A percentile compares a stretch with the other conserved stretches of the same genome.
These are phyloP conservation scores for Beauveria bassiana DNA, from an alignment of 2,329 filamentous ascomycete genomes.

Conservation along the genomic window DNA sequence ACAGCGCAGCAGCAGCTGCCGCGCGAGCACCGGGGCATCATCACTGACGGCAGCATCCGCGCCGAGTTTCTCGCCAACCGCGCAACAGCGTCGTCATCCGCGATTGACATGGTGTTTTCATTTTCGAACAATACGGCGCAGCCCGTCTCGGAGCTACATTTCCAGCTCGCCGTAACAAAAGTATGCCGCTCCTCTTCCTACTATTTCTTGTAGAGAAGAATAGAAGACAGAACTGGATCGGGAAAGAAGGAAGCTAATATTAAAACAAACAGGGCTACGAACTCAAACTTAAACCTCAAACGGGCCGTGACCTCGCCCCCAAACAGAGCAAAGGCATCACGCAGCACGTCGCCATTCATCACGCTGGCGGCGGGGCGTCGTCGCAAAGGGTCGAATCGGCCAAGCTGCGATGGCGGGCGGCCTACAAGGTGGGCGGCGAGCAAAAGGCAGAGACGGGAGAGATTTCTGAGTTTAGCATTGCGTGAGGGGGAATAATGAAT, in stretches of 20 bases:
- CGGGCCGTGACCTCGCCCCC: conserved; percentile 66
- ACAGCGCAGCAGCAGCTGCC: conserved; percentile 42
- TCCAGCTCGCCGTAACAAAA: conserved; percentile 90
- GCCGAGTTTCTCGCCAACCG: conserved; percentile 67
- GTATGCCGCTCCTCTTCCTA: conserved; percentile 33
- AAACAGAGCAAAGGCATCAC: conserved; percentile 68
- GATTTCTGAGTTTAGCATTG: conserved; percentile 69
- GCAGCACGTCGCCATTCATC: conserved; percentile 69
- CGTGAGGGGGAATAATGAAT: conserved; percentile 31
- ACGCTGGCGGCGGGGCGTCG: conserved; percentile 41
- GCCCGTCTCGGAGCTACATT: conserved; percentile 71
- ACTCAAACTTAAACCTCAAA: conserved; percentile 77
- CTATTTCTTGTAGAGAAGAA: not conserved
- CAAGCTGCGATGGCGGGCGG: conserved; percentile 83
- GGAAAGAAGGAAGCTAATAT: not conserved
- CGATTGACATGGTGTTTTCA: conserved; percentile 64
- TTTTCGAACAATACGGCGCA: conserved; percentile 76
- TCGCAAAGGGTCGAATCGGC: conserved; percentile 65
- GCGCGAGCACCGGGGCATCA: conserved; percentile 53
- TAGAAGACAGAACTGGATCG: too few species aligned
- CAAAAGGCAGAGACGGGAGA: conserved; percentile 75
- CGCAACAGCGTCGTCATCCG: conserved; percentile 40
- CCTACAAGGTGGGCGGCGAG: conserved; percentile 64
- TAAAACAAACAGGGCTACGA: conserved; percentile 57
- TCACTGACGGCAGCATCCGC: conserved; percentile 63